Base-by-base conservation (phyloP, 2,329 filamentous ascomycete genomes). In the Ampelomyces quisqualis region DNA sequence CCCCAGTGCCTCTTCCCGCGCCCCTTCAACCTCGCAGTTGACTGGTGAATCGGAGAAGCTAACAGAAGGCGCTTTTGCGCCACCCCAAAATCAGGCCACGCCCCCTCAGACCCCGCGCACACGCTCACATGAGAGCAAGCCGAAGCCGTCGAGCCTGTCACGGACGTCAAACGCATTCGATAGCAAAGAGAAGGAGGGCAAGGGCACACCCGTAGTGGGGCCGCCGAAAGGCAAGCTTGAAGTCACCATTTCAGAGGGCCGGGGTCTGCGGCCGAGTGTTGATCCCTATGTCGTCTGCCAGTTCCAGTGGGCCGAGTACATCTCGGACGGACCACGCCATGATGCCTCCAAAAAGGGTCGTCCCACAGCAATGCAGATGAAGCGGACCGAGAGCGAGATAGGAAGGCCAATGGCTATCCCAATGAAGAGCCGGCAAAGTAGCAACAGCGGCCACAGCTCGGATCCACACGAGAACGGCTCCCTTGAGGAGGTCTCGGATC, bases 241-340 rank as follows among this genome's bases (percentile, higher is more conserved):
- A 22, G 88, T 98, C 57, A 90, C 88, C 64, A 93, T 98, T 39
- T 77, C 84, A 35, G 89, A 96, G 67, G 93, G 86, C 33, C 80
- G 89, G 58, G 88, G 88, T 7, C 72, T 98, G 37, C 80, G 86
- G 46, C 88, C 84, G 43, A 89, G 89, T 63, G 82, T 84, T 44
- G 88, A 96, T 60, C 93, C 93, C 1, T 98, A 98, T 60, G 88
- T 96, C 37, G 90, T 98, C 8, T 95, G 88, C 44, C 90, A 96
- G 18, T 98, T 97, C 62, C 93, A 98, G 68, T 87, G 89, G 67
- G 95, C 91, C 62, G 93, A 98, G 68, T 85, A 95, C 57, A 95
- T 98, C 40, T 97, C 93, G 1, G 85, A 88, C 40, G 89, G 89
- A 2, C 88, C 90, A 9, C 81, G 84, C 51, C 75, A 81, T 43